Evolutionary conservation across 2,329 filamentous ascomycete genomes (phyloP).

Genomic region (Aspergillus latus): DNA sequence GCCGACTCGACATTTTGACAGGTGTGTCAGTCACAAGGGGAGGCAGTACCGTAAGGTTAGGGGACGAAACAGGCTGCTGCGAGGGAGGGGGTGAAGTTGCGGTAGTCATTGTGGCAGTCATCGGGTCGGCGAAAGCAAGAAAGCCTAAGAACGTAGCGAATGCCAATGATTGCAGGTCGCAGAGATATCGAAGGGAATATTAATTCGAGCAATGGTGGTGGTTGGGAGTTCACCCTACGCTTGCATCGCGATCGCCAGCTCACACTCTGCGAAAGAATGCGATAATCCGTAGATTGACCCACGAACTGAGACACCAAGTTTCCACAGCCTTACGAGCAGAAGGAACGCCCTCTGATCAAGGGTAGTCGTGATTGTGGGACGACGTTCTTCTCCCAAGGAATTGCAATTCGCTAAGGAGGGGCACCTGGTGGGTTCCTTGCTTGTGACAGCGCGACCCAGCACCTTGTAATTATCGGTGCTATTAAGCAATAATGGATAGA

Average conservation of each 20-base stretch:
- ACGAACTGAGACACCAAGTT: conserved; percentile 1
- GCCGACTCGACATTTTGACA: conserved; percentile 59
- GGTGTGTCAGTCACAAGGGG: conserved; percentile 53
- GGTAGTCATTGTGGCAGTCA: conserved; percentile 40
- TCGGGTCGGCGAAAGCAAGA: conserved; percentile 18
- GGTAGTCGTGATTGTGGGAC: conserved; percentile 6
- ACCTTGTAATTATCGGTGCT: conserved; percentile 8
- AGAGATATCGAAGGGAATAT: conserved; percentile 17
- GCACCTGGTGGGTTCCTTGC: conserved; percentile 24
- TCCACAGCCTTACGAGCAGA: conserved; percentile 6
- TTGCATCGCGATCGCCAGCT: conserved; percentile 37
- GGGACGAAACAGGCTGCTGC: conserved; percentile 29
- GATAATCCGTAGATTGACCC: neutral
- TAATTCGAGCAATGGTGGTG: conserved; percentile 22
- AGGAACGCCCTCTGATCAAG: conserved; percentile 14
- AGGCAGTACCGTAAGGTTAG: conserved; percentile 38
- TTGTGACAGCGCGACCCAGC: conserved; percentile 21
- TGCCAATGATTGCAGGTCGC: conserved; percentile 16
- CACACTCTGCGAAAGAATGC: conserved; percentile 13
- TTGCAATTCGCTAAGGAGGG: conserved; percentile 21
- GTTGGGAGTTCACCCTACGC: conserved; percentile 29
- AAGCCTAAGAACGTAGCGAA: conserved; percentile 5
- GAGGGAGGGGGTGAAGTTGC: conserved; percentile 32
- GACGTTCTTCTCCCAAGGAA: neutral
- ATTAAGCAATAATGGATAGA: conserved; percentile 8